Percentiles rank a stretch among this genome's conserved stretches.
Evolutionary conservation across 2,329 filamentous ascomycete genomes (phyloP).

Genomic region (Scopulariopsis brevicaulis): DNA sequence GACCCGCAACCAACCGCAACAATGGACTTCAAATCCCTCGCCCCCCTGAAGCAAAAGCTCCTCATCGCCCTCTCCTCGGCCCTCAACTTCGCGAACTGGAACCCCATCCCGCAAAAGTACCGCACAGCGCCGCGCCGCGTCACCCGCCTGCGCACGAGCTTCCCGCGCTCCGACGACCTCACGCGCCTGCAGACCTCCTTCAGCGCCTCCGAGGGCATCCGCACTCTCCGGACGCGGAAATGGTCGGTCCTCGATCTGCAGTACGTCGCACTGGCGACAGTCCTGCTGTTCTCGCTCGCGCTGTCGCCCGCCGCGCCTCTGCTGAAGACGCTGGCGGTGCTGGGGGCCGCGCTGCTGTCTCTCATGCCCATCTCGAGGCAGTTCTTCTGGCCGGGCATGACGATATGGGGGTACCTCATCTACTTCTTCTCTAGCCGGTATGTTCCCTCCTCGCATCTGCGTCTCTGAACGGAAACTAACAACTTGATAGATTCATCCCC

Average conservation of each 20-base stretch:
- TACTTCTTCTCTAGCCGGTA: slow-evolving; percentile 93
- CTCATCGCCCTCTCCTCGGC: slow-evolving; percentile 26
- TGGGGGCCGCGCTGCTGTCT: slow-evolving; percentile 56
- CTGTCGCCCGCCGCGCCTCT: slow-evolving; percentile 74
- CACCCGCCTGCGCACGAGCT: slow-evolving; percentile 20
- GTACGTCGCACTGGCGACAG: slow-evolving; percentile 62
- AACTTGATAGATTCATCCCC: slow-evolving; percentile 67
- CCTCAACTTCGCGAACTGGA: slow-evolving; percentile 28
- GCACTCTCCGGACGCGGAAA: slow-evolving; percentile 61
- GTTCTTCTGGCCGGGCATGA: slow-evolving; percentile 80
- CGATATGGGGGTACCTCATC: slow-evolving; percentile 76
- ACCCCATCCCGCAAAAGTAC: slow-evolving; percentile 27
- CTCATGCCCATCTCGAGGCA: slow-evolving; percentile 78
- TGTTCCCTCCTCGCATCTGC: slow-evolving; percentile 24
- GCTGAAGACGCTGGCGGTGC: slow-evolving; percentile 62
- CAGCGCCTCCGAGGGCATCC: slow-evolving; percentile 67
- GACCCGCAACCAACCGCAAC: slow-evolving; percentile 4
- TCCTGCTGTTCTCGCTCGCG: slow-evolving; percentile 73
- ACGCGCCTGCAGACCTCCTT: slow-evolving; percentile 71
- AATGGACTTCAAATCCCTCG: slow-evolving; percentile 25
- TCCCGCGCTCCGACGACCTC: slow-evolving; percentile 44
- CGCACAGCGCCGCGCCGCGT: slow-evolving; percentile 11
- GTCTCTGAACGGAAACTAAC: neutral
- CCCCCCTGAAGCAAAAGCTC: slow-evolving; percentile 27
- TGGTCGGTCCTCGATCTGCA: slow-evolving; percentile 81